Percentiles rank a stretch among this genome's conserved stretches.
These are phyloP conservation scores for Sequoiadendron giganteum DNA, from an alignment of 75 land plant genomes.

Conservation along the genomic window DNA sequence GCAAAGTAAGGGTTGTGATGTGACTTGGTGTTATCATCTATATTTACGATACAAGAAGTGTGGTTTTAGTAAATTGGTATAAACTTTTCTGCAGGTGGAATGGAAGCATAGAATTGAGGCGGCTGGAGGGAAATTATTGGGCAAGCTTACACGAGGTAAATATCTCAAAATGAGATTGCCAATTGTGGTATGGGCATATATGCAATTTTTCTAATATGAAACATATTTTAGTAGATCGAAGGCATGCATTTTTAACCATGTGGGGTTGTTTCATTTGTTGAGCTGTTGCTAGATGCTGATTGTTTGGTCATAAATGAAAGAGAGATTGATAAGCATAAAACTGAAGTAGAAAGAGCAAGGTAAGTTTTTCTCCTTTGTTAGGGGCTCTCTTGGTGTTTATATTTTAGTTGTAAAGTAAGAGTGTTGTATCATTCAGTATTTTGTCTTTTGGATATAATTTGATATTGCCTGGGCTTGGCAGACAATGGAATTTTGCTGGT, in stretches of 20 bases:
- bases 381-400: neutral
- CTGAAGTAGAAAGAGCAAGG: constrained; percentile 67
- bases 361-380: constrained; percentile 15
- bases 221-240: neutral
- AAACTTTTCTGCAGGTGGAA: constrained; percentile 43
- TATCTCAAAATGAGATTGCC: neutral
- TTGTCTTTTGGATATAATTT: neutral
- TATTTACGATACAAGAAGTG: neutral
- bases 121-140: constrained; percentile 61
- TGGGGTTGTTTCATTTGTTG: neutral
- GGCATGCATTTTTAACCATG: neutral
- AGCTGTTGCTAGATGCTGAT: constrained; percentile 39
- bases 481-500: neutral
- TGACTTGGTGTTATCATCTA: neutral
- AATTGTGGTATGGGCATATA: neutral
- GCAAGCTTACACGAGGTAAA: constrained; percentile 46
- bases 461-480: neutral
- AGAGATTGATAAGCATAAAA: constrained; percentile 32
- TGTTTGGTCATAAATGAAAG: constrained; percentile 66
- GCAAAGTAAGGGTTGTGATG: neutral
- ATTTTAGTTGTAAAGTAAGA: neutral
- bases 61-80: neutral
- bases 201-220: neutral
- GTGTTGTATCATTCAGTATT: neutral
- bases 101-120: constrained; percentile 60